Percentiles rank a stretch among this genome's conserved stretches.
Conservation (phyloP, 768 basidiomycete species). For the Saitozyma podzolica region DNA sequence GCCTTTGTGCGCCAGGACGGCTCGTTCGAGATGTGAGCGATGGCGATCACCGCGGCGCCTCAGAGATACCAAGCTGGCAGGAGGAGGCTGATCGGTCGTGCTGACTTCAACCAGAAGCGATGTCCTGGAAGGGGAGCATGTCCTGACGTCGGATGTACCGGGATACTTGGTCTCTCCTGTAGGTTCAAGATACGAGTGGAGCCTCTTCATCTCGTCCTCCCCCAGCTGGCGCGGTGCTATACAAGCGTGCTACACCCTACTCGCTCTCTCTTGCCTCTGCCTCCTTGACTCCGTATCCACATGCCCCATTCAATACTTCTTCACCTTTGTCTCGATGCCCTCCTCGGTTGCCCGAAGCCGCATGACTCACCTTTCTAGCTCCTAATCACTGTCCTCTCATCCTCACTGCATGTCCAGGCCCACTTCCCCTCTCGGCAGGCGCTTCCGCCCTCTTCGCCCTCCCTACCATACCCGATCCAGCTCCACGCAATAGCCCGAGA, state of each 20-base stretch:
- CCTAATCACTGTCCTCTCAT: background rate
- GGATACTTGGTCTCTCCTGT: conserved; percentile 35
- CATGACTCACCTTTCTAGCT: background rate
- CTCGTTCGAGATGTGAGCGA: conserved; percentile 40
- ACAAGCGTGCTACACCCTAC: no score
- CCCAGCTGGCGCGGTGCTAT: no score
- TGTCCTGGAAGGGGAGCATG: conserved; percentile 25
- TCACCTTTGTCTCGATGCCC: background rate
- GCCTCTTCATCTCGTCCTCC: no score
- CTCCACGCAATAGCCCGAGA: conserved; percentile 24
- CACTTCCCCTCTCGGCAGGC: conserved; percentile 21
- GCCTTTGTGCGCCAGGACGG: conserved; percentile 42
- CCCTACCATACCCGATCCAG: conserved; percentile 38
- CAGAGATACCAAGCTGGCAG: no score
- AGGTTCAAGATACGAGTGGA: background rate
- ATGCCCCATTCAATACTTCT: background rate
- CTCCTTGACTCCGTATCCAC: background rate
- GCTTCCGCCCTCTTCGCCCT: conserved; percentile 17
- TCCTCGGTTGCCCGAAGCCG: background rate
- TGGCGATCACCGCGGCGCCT: background rate
- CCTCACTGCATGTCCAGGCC: conserved; percentile 14
- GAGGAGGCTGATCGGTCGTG: no score
- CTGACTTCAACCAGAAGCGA: conserved; percentile 2
- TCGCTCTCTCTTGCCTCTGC: no score
- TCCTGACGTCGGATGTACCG: conserved; percentile 30